Percentiles rank a stretch among this genome's conserved stretches.
Conservation (phyloP, 805 yeast species). For the Kodamaea sagamina region DNA sequence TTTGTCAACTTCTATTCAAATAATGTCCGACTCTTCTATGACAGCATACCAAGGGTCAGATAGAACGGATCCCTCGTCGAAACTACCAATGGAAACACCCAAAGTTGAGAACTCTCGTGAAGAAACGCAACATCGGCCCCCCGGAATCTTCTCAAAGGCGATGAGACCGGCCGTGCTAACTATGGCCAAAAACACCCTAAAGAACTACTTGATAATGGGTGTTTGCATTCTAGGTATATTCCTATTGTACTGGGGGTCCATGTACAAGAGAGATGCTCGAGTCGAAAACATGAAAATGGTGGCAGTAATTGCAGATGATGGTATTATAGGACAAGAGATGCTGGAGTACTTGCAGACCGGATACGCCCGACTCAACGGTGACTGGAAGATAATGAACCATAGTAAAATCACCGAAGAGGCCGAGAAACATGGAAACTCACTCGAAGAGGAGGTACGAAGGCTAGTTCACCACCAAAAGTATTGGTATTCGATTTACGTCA, state of each 20-base stretch:
- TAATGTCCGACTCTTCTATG: no score
- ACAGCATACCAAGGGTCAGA: no score
- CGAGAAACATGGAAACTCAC: slow-evolving; percentile 15
- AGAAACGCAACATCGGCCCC: no score
- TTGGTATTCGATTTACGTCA: slow-evolving; percentile 10
- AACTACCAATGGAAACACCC: no score
- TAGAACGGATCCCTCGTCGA: no score
- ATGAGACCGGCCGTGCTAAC: no score
- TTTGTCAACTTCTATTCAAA: no score
- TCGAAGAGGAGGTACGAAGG: neutral
- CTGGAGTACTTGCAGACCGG: neutral
- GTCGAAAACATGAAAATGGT: slow-evolving; percentile 36
- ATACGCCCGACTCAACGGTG: slow-evolving; percentile 15
- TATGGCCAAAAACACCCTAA: no score
- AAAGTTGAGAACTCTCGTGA: no score
- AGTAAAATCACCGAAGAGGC: slow-evolving; percentile 16
- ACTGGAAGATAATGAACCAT: slow-evolving; percentile 20
- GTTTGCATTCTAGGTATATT: slow-evolving; percentile 31
- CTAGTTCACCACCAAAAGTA: no score
- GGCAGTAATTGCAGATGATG: slow-evolving; percentile 37
- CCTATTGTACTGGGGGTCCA: slow-evolving; percentile 46
- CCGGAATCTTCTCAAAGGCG: no score
- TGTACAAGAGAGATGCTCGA: slow-evolving; percentile 31
- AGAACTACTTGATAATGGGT: slow-evolving; percentile 16
- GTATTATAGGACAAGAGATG: neutral